Evolutionary conservation across 2,329 filamentous ascomycete genomes (phyloP).

Genomic region (Talaromyces marneffei): DNA sequence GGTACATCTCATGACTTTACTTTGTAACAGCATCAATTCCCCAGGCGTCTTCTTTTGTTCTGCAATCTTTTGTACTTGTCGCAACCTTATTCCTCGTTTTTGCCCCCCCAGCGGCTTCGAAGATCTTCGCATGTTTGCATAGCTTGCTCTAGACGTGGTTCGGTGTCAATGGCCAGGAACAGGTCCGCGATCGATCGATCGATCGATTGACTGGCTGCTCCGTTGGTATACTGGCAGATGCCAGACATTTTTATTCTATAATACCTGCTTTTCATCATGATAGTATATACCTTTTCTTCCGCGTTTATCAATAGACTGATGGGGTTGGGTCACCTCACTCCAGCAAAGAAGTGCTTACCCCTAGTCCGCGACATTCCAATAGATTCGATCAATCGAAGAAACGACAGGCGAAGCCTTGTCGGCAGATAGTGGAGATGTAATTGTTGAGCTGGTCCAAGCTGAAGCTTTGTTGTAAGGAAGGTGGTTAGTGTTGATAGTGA

Average conservation of each 20-base stretch:
- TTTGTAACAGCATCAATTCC: constrained; percentile 13
- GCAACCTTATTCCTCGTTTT: background rate
- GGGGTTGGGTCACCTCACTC: background rate
- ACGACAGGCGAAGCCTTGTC: background rate
- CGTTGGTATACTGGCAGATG: background rate
- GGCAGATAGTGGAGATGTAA: background rate
- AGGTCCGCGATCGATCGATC: background rate
- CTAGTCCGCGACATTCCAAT: background rate
- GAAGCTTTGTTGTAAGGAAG: background rate
- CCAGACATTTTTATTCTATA: background rate
- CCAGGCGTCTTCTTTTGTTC: constrained; percentile 9
- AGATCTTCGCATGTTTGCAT: background rate
- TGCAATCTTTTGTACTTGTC: background rate
- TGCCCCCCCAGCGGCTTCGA: background rate
- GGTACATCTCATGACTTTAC: constrained; percentile 13
- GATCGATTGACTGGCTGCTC: background rate
- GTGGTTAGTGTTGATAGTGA: background rate
- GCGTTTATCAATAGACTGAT: background rate
- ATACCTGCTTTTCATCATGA: constrained; percentile 4
- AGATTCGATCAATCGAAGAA: background rate
- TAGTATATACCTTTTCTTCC: constrained; percentile 6
- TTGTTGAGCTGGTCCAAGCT: background rate
- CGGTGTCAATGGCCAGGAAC: background rate
- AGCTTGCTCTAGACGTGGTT: constrained; percentile 3
- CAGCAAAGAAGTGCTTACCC: background rate